Evolutionary conservation across 2,329 filamentous ascomycete species (phyloP).

Genomic region (Fonsecaea pedrosoi): DNA sequence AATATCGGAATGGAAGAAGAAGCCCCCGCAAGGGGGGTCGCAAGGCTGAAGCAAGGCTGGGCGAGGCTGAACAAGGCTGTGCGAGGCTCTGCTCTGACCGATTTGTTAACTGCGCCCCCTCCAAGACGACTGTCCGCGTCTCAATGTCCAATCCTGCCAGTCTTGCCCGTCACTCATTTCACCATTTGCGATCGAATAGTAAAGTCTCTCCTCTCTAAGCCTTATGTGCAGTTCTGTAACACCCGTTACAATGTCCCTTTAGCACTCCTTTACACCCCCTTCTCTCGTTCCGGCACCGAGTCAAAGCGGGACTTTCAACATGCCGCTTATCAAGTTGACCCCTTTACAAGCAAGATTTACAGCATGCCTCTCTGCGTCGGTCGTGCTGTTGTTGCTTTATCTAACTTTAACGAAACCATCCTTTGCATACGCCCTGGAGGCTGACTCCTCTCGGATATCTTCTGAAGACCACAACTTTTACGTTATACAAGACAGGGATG

Average conservation of each 20-base stretch:
- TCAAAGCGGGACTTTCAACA: conserved; percentile 37
- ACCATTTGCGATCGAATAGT: not conserved
- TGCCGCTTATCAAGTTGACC: conserved; percentile 61
- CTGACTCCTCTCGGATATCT: conserved; percentile 50
- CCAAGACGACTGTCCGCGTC: not conserved
- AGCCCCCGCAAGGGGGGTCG: not conserved
- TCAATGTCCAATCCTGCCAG: not conserved
- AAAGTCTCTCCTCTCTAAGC: not conserved
- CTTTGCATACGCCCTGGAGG: conserved; percentile 68
- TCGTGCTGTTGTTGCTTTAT: conserved; percentile 67
- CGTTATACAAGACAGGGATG: conserved; percentile 48
- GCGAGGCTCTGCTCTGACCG: not conserved
- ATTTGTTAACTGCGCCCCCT: not conserved
- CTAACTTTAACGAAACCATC: conserved; percentile 65
- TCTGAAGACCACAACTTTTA: conserved; percentile 56
- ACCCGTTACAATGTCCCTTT: conserved; percentile 13
- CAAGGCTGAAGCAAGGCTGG: too few species aligned
- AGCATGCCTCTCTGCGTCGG: conserved; percentile 68
- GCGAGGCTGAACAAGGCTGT: not conserved
- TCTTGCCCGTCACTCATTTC: not conserved
- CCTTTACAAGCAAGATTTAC: conserved; percentile 75
- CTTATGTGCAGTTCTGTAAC: not conserved
- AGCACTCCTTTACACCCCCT: not conserved
- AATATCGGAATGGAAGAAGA: not conserved
- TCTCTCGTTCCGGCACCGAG: not conserved